Percentiles rank a stretch among this genome's conserved stretches.
Evolutionary conservation across 495 filamentous ascomycete genomes (phyloP).

Genomic region (Penicillium robsamsonii): DNA sequence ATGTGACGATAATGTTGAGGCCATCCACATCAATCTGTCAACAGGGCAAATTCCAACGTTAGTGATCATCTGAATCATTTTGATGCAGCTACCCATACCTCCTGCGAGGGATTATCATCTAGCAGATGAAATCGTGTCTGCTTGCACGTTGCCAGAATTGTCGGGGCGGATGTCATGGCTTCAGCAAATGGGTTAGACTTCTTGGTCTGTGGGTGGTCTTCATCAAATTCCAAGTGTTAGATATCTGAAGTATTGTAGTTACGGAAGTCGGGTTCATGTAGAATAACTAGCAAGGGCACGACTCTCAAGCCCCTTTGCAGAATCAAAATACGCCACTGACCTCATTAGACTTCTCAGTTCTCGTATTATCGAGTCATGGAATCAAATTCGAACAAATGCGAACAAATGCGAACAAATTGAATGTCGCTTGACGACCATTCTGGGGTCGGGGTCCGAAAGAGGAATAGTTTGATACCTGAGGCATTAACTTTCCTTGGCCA

Average conservation of each 20-base stretch:
- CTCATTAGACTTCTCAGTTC: background rate
- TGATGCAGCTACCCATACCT: conserved; percentile 24
- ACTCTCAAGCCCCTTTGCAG: background rate
- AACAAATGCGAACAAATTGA: background rate
- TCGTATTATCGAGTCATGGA: background rate
- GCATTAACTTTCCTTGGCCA: conserved; percentile 1
- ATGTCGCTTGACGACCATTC: background rate
- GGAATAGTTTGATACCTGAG: conserved; percentile 24
- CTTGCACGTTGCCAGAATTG: conserved; percentile 47
- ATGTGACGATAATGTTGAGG: conserved; percentile 59
- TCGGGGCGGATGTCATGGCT: conserved; percentile 22
- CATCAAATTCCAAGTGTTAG: background rate
- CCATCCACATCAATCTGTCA: conserved; percentile 65
- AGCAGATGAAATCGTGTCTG: conserved; percentile 48
- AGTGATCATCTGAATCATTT: background rate
- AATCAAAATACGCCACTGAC: background rate
- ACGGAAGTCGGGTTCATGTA: background rate
- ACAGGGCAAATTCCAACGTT: background rate
- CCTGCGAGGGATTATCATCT: conserved; percentile 39
- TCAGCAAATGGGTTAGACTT: background rate
- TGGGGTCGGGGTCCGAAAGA: conserved; percentile 34
- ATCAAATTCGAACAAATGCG: background rate
- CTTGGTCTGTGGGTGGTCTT: background rate
- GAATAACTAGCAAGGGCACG: background rate
- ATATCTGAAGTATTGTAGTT: background rate